phyloP scores from a whole-genome alignment of 2,329 filamentous ascomycete genomes.

The Clarireedia sp. region DNA sequence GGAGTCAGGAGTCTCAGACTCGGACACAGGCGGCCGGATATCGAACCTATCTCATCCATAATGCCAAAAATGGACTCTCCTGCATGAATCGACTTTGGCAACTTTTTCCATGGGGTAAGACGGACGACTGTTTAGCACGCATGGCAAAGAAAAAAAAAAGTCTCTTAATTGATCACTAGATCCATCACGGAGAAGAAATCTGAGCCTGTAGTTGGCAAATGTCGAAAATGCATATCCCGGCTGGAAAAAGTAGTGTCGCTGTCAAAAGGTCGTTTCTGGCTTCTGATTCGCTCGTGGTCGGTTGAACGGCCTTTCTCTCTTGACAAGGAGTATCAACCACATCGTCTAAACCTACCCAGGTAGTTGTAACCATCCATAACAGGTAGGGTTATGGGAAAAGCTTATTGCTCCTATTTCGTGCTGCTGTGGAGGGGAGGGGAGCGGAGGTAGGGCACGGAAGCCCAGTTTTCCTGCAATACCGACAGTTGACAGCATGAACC shows the following conservation, averaged over 20 bases:
- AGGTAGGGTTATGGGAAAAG: background rate
- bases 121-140: background rate
- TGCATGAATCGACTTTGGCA: constrained; percentile 26
- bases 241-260: constrained; percentile 7
- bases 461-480: constrained; percentile 2
- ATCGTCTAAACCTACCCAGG: constrained; percentile 5
- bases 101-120: constrained; percentile 16
- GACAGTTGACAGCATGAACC: constrained; percentile 5
- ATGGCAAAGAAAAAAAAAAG: constrained; percentile 2
- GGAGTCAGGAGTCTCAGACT: constrained; percentile 3
- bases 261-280: constrained; percentile 4
- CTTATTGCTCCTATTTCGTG: background rate
- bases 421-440: background rate
- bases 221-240: constrained; percentile 18
- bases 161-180: constrained; percentile 10
- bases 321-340: constrained; percentile 4
- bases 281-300: constrained; percentile 6
- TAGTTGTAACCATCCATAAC: background rate
- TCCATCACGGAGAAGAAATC: constrained; percentile 17
- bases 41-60: constrained; percentile 19
- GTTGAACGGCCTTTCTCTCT: background rate
- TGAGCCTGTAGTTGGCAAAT: constrained; percentile 23
- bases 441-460: background rate
- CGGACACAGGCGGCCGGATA: constrained; percentile 14
- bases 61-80: constrained; percentile 26